Conservation (phyloP, 164 flowering plant species). For the Protea cynaroides region DNA sequence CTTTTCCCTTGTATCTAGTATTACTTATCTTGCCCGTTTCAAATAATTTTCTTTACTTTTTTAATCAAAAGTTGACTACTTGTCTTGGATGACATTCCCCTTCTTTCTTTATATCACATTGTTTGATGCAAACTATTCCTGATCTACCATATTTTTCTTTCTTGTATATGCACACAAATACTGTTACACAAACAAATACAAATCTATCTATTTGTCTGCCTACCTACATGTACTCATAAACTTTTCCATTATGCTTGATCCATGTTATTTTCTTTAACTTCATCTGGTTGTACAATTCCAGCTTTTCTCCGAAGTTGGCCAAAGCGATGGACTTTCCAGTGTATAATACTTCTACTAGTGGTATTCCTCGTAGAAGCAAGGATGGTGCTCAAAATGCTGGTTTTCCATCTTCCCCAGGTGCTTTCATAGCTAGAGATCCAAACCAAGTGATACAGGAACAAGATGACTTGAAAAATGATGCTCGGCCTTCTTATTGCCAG, state of each 20-base stretch:
- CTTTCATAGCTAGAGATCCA: slow-evolving; percentile 34
- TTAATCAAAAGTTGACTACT: too few relatives aligned
- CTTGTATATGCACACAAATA: too few relatives aligned
- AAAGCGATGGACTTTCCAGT: slow-evolving; percentile 37
- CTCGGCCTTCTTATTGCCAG: slow-evolving; percentile 19
- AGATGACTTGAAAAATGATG: slow-evolving; percentile 27
- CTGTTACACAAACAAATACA: too few relatives aligned
- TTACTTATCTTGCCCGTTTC: background rate
- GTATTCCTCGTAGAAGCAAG: slow-evolving; percentile 22
- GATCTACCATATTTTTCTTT: too few relatives aligned
- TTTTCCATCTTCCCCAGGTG: slow-evolving; percentile 24
- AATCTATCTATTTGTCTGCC: too few relatives aligned
- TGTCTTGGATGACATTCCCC: too few relatives aligned
- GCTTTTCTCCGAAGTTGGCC: slow-evolving; percentile 51
- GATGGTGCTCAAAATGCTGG: slow-evolving; percentile 24
- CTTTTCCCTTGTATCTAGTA: too few relatives aligned
- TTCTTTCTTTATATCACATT: too few relatives aligned
- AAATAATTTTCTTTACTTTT: background rate
- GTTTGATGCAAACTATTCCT: too few relatives aligned
- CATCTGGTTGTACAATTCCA: slow-evolving; percentile 21
- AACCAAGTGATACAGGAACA: slow-evolving; percentile 21
- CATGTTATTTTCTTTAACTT: slow-evolving; percentile 1
- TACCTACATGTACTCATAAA: too few relatives aligned
- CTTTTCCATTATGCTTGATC: too few relatives aligned
- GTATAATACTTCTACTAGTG: slow-evolving; percentile 21